A percentile compares a stretch with the other conserved stretches of the same genome.
These are phyloP conservation scores for Adansonia digitata DNA, from an alignment of 345 rosid species.

Conservation along the genomic window DNA sequence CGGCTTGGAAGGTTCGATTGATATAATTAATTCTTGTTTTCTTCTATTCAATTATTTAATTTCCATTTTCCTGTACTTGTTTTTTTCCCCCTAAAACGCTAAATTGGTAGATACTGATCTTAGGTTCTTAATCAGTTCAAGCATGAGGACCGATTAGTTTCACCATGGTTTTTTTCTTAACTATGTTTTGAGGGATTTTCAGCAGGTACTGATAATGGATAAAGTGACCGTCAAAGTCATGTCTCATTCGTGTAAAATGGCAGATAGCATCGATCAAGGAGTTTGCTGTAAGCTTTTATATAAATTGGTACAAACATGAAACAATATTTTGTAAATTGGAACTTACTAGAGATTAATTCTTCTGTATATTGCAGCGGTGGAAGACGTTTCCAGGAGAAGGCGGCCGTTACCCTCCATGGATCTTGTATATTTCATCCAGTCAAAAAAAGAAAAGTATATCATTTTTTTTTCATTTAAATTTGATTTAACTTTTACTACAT, in stretches of 20 bases:
- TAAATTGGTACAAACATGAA: neutral
- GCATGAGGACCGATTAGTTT: neutral
- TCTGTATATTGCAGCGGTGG: conserved; percentile 63
- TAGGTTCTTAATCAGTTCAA: neutral
- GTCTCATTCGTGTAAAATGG: conserved; percentile 10
- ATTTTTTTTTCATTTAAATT: neutral
- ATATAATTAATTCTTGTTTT: too few species aligned
- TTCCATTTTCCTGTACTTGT: neutral
- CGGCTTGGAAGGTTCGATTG: conserved; percentile 81
- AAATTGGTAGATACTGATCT: neutral
- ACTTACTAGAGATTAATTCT: neutral
- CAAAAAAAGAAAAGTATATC: conserved; percentile 81
- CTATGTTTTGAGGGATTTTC: neutral
- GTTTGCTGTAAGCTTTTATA: conserved; percentile 64
- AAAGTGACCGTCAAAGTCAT: conserved; percentile 9
- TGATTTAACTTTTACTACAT: neutral
- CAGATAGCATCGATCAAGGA: conserved; percentile 74
- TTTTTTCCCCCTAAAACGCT: neutral
- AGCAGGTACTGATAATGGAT: conserved; percentile 10
- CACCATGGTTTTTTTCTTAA: neutral
- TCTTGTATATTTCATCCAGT: conserved; percentile 82
- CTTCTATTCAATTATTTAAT: neutral
- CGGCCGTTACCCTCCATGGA: conserved; percentile 89
- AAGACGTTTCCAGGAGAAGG: conserved; percentile 89
- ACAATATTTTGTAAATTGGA: neutral